These are phyloP conservation scores for Entoloma clypeatum DNA, from an alignment of 1,284 basidiomycete genomes.

Conservation along the genomic window DNA sequence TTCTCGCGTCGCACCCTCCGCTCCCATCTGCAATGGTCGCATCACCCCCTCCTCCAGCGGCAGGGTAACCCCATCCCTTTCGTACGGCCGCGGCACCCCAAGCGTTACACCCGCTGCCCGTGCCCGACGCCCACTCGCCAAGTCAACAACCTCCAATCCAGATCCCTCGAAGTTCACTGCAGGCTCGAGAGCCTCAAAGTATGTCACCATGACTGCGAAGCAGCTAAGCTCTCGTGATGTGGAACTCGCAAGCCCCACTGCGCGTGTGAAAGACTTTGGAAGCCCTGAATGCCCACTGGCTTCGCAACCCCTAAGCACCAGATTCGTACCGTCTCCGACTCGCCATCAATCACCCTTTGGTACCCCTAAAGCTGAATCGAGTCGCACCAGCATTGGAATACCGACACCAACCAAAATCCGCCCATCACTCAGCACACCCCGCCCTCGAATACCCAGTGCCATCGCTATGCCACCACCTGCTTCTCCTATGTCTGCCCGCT, in stretches of 20 bases:
- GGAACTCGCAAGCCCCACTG: conserved; percentile 30
- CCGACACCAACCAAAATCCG: conserved; percentile 46
- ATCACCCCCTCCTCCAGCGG: conserved; percentile 42
- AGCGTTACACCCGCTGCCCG: conserved; percentile 35
- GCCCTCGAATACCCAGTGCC: conserved; percentile 65
- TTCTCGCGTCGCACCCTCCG: conserved; percentile 25
- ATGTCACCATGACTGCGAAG: conserved; percentile 78
- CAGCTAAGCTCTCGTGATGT: conserved; percentile 56
- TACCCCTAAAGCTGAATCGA: conserved; percentile 54
- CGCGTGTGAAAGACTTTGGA: conserved; percentile 21
- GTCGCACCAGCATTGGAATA: conserved; percentile 35
- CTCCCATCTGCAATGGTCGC: conserved; percentile 39
- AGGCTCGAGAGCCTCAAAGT: conserved; percentile 82
- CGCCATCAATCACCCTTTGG: conserved; percentile 51
- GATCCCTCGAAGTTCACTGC: conserved; percentile 53
- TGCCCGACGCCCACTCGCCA: conserved; percentile 27
- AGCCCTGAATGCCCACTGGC: conserved; percentile 37
- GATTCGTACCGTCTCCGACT: conserved; percentile 36
- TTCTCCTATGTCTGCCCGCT: conserved; percentile 40
- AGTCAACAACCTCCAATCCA: conserved; percentile 29
- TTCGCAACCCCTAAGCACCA: conserved; percentile 26
- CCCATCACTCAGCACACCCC: conserved; percentile 50
- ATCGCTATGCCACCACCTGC: conserved; percentile 76
- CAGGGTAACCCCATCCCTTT: conserved; percentile 35
- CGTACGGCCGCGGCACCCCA: conserved; percentile 42